These are phyloP conservation scores for Aspergillus piperis DNA, from an alignment of 2,329 filamentous ascomycete species.

Conservation along the genomic window DNA sequence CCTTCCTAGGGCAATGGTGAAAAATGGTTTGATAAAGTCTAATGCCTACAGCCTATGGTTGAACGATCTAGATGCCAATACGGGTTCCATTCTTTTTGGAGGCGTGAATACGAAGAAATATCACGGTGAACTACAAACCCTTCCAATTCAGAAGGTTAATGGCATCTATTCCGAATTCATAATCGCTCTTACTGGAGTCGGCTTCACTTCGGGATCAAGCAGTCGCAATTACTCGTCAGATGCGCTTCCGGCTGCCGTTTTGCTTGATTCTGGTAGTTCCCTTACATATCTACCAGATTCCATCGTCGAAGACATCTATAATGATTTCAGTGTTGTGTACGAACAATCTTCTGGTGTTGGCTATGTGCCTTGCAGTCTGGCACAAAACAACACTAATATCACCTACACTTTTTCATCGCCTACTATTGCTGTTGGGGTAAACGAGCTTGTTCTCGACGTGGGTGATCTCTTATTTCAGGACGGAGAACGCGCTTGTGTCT, in stretches of 20 bases:
- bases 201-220: conserved; percentile 35
- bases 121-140: conserved; percentile 61
- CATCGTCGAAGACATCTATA: conserved; percentile 53
- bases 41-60: conserved; percentile 75
- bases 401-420: conserved; percentile 60
- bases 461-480: conserved; percentile 42
- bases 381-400: conserved; percentile 51
- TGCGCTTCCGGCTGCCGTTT: conserved; percentile 43
- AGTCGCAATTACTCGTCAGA: conserved; percentile 35
- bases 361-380: conserved; percentile 56
- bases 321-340: conserved; percentile 61
- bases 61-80: conserved; percentile 67
- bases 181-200: conserved; percentile 66
- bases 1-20: conserved; percentile 65
- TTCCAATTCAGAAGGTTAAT: conserved; percentile 63
- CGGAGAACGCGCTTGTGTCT: conserved; percentile 42
- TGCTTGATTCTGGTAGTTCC: conserved; percentile 44
- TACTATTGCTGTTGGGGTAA: conserved; percentile 56
- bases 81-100: conserved; percentile 72
- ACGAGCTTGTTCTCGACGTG: conserved; percentile 58
- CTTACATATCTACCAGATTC: conserved; percentile 43
- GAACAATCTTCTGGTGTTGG: conserved; percentile 55
- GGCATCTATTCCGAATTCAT: conserved; percentile 64
- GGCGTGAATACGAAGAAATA: conserved; percentile 71
- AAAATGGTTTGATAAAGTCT: conserved; percentile 62